phyloP scores from a whole-genome alignment of 495 filamentous ascomycete species.

The Neurospora pannonica region DNA sequence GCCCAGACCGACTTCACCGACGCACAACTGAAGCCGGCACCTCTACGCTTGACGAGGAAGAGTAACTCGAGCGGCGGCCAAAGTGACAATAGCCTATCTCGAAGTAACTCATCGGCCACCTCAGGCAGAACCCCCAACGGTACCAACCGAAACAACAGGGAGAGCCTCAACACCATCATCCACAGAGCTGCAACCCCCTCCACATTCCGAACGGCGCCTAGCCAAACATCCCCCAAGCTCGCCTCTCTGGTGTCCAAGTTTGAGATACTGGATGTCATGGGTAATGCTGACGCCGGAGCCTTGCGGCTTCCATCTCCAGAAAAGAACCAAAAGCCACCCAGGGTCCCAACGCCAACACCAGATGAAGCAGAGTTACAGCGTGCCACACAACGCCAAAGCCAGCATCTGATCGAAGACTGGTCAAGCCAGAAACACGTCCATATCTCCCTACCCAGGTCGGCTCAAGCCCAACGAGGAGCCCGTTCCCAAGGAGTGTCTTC shows the following conservation, averaged over 20 bases:
- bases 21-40: constrained; percentile 20
- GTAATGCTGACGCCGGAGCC: constrained; percentile 9
- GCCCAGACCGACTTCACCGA: constrained; percentile 7
- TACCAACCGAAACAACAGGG: background rate
- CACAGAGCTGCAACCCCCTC: constrained; percentile 5
- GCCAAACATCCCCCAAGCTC: constrained; percentile 12
- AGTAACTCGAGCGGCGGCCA: constrained; percentile 3
- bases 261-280: constrained; percentile 28
- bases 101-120: background rate
- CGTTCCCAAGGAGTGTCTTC: background rate
- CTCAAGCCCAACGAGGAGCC: constrained; percentile 1
- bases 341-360: background rate
- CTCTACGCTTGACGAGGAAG: constrained; percentile 21
- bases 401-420: background rate
- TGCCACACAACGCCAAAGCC: background rate
- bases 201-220: background rate
- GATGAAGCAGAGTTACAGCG: background rate
- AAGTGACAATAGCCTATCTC: background rate
- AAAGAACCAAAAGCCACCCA: background rate
- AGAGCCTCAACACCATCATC: background rate
- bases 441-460: background rate
- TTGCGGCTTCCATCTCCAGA: background rate
- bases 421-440: background rate
- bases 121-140: background rate
- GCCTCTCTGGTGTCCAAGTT: constrained; percentile 32